These are phyloP conservation scores for Coffea canephora DNA, from an alignment of 257 asterid species.

Conservation along the genomic window DNA sequence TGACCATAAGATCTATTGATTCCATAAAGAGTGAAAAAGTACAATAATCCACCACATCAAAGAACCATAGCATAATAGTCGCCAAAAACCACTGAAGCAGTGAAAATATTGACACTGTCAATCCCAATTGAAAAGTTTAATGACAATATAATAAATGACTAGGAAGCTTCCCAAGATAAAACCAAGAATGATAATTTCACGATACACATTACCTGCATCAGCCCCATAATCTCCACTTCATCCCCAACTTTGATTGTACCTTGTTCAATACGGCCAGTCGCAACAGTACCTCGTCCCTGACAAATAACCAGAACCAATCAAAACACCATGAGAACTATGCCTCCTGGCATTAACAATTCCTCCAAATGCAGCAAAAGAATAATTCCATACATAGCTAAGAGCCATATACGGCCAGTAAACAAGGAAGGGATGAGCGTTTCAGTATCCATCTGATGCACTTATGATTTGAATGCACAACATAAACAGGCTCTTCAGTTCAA, in stretches of 20 bases:
- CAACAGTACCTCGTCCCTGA: conserved; percentile 99
- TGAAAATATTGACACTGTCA: background rate
- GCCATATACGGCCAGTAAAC: background rate
- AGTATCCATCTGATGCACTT: background rate
- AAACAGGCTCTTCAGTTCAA: background rate
- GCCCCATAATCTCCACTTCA: conserved; percentile 90
- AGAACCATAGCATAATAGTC: no score
- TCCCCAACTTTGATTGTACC: conserved; percentile 88
- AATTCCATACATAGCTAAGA: background rate
- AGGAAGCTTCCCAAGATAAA: background rate
- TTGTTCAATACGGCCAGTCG: conserved; percentile 98
- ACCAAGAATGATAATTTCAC: background rate
- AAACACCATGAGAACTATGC: background rate
- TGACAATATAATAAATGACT: background rate
- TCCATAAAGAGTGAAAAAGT: background rate
- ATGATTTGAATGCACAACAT: background rate
- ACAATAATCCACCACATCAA: background rate
- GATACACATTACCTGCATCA: conserved; percentile 49
- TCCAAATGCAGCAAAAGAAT: background rate
- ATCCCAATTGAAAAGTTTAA: background rate
- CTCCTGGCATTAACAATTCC: background rate
- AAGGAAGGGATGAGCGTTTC: background rate
- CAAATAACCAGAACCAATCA: conserved; percentile 15
- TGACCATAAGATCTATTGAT: background rate
- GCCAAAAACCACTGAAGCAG: background rate